Evolutionary conservation across 2,329 filamentous ascomycete species (phyloP).

Genomic region (Calonectria hongkongensis): DNA sequence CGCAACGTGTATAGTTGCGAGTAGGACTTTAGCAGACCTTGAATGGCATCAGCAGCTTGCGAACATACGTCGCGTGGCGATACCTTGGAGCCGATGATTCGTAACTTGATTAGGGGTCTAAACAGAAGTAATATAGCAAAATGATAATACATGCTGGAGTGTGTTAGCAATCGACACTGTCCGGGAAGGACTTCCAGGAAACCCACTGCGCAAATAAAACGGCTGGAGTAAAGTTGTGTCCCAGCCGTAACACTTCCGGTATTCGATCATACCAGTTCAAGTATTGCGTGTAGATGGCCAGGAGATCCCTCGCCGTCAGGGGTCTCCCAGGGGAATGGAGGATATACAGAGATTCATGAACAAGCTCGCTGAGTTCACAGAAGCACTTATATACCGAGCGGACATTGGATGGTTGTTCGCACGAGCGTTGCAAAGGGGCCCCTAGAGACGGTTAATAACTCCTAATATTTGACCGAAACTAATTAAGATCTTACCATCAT

Average conservation of each 20-base stretch:
- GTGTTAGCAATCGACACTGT: slow-evolving; percentile 26
- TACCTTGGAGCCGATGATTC: slow-evolving; percentile 78
- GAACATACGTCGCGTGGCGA: slow-evolving; percentile 80
- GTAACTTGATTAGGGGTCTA: slow-evolving; percentile 80
- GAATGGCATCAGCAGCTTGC: slow-evolving; percentile 76
- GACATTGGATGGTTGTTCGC: slow-evolving; percentile 79
- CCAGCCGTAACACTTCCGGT: slow-evolving; percentile 77
- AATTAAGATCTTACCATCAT: slow-evolving; percentile 69
- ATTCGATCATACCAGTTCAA: slow-evolving; percentile 82
- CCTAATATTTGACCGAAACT: not conserved
- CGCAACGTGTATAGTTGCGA: slow-evolving; percentile 75
- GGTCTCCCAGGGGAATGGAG: slow-evolving; percentile 82
- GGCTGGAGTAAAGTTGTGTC: slow-evolving; percentile 82
- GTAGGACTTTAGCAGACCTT: slow-evolving; percentile 73
- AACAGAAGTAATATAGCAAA: slow-evolving; percentile 84
- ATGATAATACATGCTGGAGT: slow-evolving; percentile 80
- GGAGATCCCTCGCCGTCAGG: slow-evolving; percentile 77
- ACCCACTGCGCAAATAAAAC: slow-evolving; percentile 84
- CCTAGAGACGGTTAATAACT: slow-evolving; percentile 59
- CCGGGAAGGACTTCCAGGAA: not conserved
- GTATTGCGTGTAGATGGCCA: slow-evolving; percentile 80
- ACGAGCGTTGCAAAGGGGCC: slow-evolving; percentile 72
- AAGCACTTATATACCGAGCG: slow-evolving; percentile 81
- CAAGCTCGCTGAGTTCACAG: slow-evolving; percentile 82
- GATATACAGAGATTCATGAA: slow-evolving; percentile 82